Conservation (phyloP, 2,329 filamentous ascomycete species). For the Colletotrichum sp. region DNA sequence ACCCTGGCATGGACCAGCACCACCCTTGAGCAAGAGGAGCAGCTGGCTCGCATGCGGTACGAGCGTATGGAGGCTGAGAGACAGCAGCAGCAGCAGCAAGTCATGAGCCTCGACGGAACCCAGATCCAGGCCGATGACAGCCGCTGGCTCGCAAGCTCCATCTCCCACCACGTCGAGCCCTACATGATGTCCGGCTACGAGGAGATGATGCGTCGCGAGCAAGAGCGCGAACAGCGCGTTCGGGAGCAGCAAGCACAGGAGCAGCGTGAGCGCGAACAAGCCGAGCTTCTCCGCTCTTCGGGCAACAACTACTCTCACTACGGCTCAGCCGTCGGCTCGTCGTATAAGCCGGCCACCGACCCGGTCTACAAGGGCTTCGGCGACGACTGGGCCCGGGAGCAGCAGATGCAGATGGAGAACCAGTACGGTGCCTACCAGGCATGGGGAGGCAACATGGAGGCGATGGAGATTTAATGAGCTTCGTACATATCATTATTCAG, state of each 20-base stretch:
- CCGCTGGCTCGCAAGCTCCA: slow-evolving; percentile 49
- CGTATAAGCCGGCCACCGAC: slow-evolving; percentile 55
- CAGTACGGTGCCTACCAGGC: slow-evolving; percentile 70
- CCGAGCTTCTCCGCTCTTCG: slow-evolving; percentile 38
- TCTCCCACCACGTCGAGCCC: slow-evolving; percentile 66
- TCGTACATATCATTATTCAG: not conserved
- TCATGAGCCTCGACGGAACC: slow-evolving; percentile 61
- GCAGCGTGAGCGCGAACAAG: slow-evolving; percentile 33
- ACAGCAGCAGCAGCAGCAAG: slow-evolving; percentile 38
- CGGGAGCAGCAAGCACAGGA: slow-evolving; percentile 54
- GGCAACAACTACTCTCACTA: slow-evolving; percentile 49
- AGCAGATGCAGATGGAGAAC: slow-evolving; percentile 67
- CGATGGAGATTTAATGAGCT: slow-evolving; percentile 50
- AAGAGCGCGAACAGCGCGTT: slow-evolving; percentile 42
- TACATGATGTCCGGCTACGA: slow-evolving; percentile 88
- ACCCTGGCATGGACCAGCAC: slow-evolving; percentile 58
- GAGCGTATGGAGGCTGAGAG: slow-evolving; percentile 46
- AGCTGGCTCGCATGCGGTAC: slow-evolving; percentile 66
- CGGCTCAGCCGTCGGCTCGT: slow-evolving; percentile 39
- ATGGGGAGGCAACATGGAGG: slow-evolving; percentile 47
- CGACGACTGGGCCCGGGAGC: slow-evolving; percentile 32
- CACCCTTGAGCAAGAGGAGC: slow-evolving; percentile 61
- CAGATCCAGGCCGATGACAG: slow-evolving; percentile 57
- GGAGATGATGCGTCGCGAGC: slow-evolving; percentile 67
- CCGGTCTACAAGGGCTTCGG: slow-evolving; percentile 65